Evolutionary conservation across 257 asterid species (phyloP).

Genomic region (Primulina tabacum): DNA sequence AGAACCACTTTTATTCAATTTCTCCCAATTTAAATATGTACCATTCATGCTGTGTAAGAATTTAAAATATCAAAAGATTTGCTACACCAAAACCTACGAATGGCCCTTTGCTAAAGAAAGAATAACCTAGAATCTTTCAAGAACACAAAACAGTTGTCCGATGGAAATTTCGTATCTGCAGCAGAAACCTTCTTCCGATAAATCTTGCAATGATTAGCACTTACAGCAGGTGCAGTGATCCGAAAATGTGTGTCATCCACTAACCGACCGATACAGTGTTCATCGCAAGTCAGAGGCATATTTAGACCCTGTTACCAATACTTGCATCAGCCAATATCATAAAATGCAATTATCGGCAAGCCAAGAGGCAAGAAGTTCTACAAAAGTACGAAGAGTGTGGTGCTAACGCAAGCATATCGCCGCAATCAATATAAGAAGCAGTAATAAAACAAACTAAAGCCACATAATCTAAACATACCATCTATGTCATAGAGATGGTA

Average conservation of each 20-base stretch:
- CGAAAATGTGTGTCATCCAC: slow-evolving; percentile 72
- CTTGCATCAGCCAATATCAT: slow-evolving; percentile 23
- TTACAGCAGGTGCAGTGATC: slow-evolving; percentile 72
- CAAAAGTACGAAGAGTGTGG: slow-evolving; percentile 2
- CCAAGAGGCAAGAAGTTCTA: background rate
- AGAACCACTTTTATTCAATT: slow-evolving; percentile 62
- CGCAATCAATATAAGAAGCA: background rate
- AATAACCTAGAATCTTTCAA: slow-evolving; percentile 85
- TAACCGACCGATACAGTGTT: slow-evolving; percentile 84
- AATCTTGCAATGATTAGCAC: slow-evolving; percentile 86
- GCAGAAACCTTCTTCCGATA: slow-evolving; percentile 48
- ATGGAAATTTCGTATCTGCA: slow-evolving; percentile 39
- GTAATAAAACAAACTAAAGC: no score
- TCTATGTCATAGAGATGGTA: no score
- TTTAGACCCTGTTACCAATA: slow-evolving; percentile 63
- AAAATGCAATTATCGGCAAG: slow-evolving; percentile 5
- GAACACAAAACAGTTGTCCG: slow-evolving; percentile 46
- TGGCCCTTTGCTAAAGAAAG: slow-evolving; percentile 19
- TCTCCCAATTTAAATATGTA: slow-evolving; percentile 82
- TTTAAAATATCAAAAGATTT: slow-evolving; percentile 32
- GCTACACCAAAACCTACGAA: slow-evolving; percentile 18
- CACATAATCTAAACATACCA: no score
- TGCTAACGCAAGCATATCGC: background rate
- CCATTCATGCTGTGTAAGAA: slow-evolving; percentile 85
- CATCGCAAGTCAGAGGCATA: slow-evolving; percentile 67